Evolutionary conservation across 176 grass and related monocot genomes (phyloP).

Genomic region (Raddia guianensis): DNA sequence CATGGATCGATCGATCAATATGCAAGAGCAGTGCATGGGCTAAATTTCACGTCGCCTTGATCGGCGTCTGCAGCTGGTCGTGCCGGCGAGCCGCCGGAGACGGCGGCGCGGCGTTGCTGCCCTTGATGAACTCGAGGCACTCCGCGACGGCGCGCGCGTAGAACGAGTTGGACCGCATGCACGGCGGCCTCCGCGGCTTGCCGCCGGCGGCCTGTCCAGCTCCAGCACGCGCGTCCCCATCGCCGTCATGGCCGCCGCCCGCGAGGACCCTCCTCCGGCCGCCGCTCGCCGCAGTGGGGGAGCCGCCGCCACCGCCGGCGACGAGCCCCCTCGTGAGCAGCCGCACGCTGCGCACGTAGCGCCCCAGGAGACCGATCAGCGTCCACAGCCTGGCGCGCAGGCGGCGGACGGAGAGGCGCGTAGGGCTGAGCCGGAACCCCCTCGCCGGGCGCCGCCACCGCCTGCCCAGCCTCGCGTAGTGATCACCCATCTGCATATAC

Average conservation of each 20-base stretch:
- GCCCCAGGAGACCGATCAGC: conserved; percentile 42
- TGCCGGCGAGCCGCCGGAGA: background rate
- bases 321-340: conserved; percentile 36
- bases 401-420: conserved; percentile 40
- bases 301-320: background rate
- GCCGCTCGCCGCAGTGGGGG: background rate
- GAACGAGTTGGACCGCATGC: conserved; percentile 61
- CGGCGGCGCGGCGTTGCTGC: conserved; percentile 44
- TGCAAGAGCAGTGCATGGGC: no score
- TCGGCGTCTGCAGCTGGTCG: background rate
- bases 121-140: conserved; percentile 65
- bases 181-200: conserved; percentile 32
- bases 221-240: background rate
- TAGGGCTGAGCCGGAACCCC: conserved; percentile 48
- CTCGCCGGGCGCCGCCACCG: conserved; percentile 44
- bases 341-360: conserved; percentile 36
- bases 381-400: conserved; percentile 50
- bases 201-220: background rate
- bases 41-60: conserved; percentile 6
- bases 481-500: conserved; percentile 23
- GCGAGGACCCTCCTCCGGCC: background rate
- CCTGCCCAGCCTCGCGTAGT: conserved; percentile 35
- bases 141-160: conserved; percentile 58
- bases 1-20: background rate
- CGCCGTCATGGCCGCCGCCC: background rate